Evolutionary conservation across 2,329 filamentous ascomycete species (phyloP).

Genomic region (Calycina marina): DNA sequence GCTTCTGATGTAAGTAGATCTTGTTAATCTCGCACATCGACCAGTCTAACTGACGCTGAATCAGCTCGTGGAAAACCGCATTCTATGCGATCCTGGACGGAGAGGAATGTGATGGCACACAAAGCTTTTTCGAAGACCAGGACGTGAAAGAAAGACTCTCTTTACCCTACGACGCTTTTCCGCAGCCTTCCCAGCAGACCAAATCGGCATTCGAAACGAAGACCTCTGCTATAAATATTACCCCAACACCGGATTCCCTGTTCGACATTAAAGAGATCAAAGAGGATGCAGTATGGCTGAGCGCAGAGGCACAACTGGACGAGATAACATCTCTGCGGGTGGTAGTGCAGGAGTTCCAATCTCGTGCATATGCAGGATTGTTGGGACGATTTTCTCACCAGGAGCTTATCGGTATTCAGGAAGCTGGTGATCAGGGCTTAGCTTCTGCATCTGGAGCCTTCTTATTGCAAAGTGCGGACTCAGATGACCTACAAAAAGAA

Average conservation of each 20-base stretch:
- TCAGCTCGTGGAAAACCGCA: conserved; percentile 47
- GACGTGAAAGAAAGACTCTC: conserved; percentile 55
- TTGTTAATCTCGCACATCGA: no score
- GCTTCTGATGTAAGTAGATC: conserved; percentile 56
- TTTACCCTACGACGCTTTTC: conserved; percentile 54
- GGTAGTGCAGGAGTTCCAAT: conserved; percentile 72
- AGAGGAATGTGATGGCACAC: conserved; percentile 41
- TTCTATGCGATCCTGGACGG: conserved; percentile 39
- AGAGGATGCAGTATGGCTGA: conserved; percentile 74
- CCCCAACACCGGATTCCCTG: conserved; percentile 48
- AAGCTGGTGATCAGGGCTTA: conserved; percentile 53
- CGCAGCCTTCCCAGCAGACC: conserved; percentile 42
- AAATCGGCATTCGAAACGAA: conserved; percentile 67
- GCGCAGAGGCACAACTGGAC: conserved; percentile 61
- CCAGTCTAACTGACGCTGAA: conserved; percentile 8
- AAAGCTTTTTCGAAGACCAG: conserved; percentile 55
- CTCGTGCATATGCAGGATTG: conserved; percentile 58
- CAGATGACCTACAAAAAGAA: conserved; percentile 33
- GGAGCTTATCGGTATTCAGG: conserved; percentile 61
- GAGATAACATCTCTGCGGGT: conserved; percentile 71
- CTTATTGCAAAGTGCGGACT: conserved; percentile 22
- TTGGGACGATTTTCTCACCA: conserved; percentile 60
- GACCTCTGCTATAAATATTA: conserved; percentile 74
- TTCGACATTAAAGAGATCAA: conserved; percentile 71
- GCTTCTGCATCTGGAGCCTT: conserved; percentile 33